A percentile compares a stretch with the other conserved stretches of the same genome.
Evolutionary conservation across 2,329 filamentous ascomycete species (phyloP).

Genomic region (Verticillium albo-atrum): DNA sequence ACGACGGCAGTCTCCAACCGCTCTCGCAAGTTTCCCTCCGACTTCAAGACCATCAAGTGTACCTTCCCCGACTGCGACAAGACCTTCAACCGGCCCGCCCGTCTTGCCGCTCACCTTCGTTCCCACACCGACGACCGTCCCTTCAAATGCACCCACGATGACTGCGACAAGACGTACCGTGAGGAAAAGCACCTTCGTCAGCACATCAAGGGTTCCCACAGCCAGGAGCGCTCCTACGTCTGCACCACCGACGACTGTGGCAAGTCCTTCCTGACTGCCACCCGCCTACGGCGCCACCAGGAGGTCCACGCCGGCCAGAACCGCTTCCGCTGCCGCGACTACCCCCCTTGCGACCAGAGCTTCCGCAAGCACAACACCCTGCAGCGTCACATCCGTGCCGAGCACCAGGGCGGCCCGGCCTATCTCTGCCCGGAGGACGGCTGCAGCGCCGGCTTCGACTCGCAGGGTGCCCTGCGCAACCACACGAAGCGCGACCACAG

Average conservation of each 20-base stretch:
- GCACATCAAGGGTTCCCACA: slow-evolving; percentile 80
- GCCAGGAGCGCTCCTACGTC: slow-evolving; percentile 59
- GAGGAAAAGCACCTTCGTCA: slow-evolving; percentile 82
- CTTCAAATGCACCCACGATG: slow-evolving; percentile 65
- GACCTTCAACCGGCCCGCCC: slow-evolving; percentile 81
- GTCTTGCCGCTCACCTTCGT: slow-evolving; percentile 73
- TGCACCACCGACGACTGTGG: slow-evolving; percentile 63
- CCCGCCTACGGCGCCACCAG: slow-evolving; percentile 70
- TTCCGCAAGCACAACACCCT: slow-evolving; percentile 88
- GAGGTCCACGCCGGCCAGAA: slow-evolving; percentile 76
- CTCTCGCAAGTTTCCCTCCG: slow-evolving; percentile 56
- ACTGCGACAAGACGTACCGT: slow-evolving; percentile 79
- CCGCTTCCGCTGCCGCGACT: slow-evolving; percentile 68
- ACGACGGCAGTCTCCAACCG: slow-evolving; percentile 11
- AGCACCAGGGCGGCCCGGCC: slow-evolving; percentile 67
- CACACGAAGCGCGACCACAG: slow-evolving; percentile 70
- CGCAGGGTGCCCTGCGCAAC: slow-evolving; percentile 62
- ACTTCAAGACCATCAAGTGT: slow-evolving; percentile 73
- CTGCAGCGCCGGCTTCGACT: slow-evolving; percentile 71
- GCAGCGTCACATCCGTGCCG: slow-evolving; percentile 73
- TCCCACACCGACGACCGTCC: slow-evolving; percentile 84
- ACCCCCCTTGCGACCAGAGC: slow-evolving; percentile 65
- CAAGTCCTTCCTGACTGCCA: slow-evolving; percentile 78
- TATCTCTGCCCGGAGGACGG: slow-evolving; percentile 60
- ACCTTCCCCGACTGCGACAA: slow-evolving; percentile 71